Conservation (phyloP, 768 basidiomycete species). For the Kwoniella mangroviensis region DNA sequence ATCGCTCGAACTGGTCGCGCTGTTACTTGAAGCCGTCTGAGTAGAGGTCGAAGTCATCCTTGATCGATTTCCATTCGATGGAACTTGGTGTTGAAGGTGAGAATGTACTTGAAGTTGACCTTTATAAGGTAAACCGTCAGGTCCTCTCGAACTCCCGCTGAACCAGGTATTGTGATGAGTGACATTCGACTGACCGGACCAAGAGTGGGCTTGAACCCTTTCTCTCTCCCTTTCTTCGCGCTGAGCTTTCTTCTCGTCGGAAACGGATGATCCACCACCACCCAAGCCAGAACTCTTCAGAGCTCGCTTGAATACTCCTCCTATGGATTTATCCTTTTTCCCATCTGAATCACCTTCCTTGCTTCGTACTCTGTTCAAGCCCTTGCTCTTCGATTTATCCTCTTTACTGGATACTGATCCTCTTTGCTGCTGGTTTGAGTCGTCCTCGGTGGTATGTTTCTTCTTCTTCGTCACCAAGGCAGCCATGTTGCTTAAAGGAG, state of each 20-base stretch:
- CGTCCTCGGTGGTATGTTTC: conserved; percentile 15
- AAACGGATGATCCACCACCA: conserved; percentile 4
- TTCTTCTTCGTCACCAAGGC: conserved; percentile 29
- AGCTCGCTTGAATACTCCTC: conserved; percentile 49
- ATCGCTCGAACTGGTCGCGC: conserved; percentile 22
- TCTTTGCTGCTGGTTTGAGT: not conserved
- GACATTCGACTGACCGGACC: conserved; percentile 40
- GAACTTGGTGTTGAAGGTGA: conserved; percentile 1
- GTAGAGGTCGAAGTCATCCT: conserved; percentile 6
- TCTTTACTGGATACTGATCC: conserved; percentile 16
- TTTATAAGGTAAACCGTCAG: conserved; percentile 11
- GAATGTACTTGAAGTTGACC: not conserved
- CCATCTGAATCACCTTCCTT: conserved; percentile 31
- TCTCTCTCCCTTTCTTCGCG: conserved; percentile 50
- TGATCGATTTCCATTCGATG: not conserved
- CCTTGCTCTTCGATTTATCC: conserved; percentile 9
- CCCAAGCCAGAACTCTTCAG: conserved; percentile 30
- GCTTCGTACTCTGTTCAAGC: conserved; percentile 20
- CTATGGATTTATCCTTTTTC: conserved; percentile 44
- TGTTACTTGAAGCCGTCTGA: conserved; percentile 17
- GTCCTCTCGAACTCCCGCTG: conserved; percentile 13
- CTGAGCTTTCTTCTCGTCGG: conserved; percentile 42
- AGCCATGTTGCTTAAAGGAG: conserved; percentile 19
- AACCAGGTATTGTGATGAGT: conserved; percentile 18
- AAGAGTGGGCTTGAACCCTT: conserved; percentile 47